Evolutionary conservation across 345 rosid species (phyloP).

Genomic region (Clarkia xantiana): DNA sequence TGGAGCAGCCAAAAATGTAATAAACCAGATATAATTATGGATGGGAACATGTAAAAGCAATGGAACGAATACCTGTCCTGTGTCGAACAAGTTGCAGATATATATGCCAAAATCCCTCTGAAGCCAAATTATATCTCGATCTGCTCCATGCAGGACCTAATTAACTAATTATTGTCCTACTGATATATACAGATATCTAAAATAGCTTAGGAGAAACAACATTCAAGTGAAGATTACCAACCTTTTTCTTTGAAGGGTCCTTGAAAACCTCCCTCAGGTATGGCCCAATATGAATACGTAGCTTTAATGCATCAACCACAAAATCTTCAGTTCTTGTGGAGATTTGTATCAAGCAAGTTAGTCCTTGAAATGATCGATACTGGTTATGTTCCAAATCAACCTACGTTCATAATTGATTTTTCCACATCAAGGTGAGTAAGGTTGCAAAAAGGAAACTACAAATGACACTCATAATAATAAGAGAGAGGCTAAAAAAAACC

Average conservation of each 20-base stretch:
- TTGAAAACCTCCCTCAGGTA: conserved; percentile 73
- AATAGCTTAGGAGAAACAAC: conserved; percentile 4
- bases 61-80: conserved; percentile 66
- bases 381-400: conserved; percentile 98
- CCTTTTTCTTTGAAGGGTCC: conserved; percentile 89
- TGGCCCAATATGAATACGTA: conserved; percentile 70
- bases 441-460: not conserved
- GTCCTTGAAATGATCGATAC: conserved; percentile 88
- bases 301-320: conserved; percentile 76
- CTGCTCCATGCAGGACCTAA: conserved; percentile 98
- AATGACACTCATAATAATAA: no score
- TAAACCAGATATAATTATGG: no score
- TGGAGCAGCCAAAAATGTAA: not conserved
- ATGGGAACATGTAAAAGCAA: not conserved
- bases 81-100: conserved; percentile 87
- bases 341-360: conserved; percentile 95
- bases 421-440: not conserved
- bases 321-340: conserved; percentile 88
- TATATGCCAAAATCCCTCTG: conserved; percentile 97
- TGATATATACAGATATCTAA: conserved; percentile 8
- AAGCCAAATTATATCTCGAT: conserved; percentile 87
- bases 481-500: no score
- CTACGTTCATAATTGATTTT: conserved; percentile 20
- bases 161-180: conserved; percentile 19
- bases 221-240: conserved; percentile 12